Conservation (phyloP, 495 filamentous ascomycete species). For the Tuber melanosporum region DNA sequence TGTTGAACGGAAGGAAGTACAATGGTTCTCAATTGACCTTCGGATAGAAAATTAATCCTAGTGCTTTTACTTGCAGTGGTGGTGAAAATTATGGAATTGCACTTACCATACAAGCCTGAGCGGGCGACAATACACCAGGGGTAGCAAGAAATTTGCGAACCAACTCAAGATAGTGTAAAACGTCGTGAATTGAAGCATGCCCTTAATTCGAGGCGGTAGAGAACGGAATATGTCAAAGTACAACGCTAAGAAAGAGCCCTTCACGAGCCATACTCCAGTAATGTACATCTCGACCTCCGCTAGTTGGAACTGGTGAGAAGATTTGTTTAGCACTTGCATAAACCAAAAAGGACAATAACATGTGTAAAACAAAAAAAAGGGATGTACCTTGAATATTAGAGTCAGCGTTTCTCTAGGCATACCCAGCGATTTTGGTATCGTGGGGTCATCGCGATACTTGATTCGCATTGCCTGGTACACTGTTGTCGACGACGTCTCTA, state of each 20-base stretch:
- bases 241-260: conserved; percentile 26
- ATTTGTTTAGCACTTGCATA: neutral
- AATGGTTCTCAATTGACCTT: conserved; percentile 27
- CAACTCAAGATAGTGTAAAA: conserved; percentile 19
- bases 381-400: conserved; percentile 22
- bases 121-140: conserved; percentile 26
- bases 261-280: conserved; percentile 27
- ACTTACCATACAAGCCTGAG: conserved; percentile 25
- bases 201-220: neutral
- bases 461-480: conserved; percentile 18
- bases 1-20: conserved; percentile 23
- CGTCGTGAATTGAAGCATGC: conserved; percentile 17
- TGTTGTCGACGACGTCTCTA: conserved; percentile 22
- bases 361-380: neutral
- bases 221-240: conserved; percentile 33
- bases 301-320: conserved; percentile 18
- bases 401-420: conserved; percentile 19
- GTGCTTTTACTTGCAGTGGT: neutral
- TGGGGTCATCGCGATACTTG: conserved; percentile 22
- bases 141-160: conserved; percentile 21
- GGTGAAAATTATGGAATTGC: neutral
- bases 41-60: neutral
- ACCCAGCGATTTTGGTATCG: conserved; percentile 11
- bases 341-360: neutral
- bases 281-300: conserved; percentile 28